Evolutionary conservation across 805 yeast genomes (phyloP).

Genomic region (Lipomyces sp.): DNA sequence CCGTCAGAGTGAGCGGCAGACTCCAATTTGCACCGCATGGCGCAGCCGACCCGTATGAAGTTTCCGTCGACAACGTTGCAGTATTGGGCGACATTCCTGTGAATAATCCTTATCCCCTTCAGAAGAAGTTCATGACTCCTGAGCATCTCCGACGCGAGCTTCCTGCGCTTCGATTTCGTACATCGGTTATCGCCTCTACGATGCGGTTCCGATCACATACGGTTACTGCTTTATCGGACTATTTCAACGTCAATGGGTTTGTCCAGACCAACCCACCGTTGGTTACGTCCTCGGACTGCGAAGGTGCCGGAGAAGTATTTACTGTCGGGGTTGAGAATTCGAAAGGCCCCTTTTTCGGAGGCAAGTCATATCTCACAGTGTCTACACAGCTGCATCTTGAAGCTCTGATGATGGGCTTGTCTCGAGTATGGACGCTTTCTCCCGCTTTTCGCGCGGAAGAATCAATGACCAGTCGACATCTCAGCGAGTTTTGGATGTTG

Average conservation of each 20-base stretch:
- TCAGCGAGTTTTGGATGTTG: slow-evolving; percentile 96
- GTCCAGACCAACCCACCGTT: slow-evolving; percentile 81
- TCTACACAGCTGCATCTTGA: slow-evolving; percentile 92
- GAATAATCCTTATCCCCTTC: slow-evolving; percentile 61
- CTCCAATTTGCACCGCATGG: slow-evolving; percentile 23
- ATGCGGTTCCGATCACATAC: slow-evolving; percentile 70
- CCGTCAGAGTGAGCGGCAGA: slow-evolving; percentile 14
- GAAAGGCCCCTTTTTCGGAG: slow-evolving; percentile 53
- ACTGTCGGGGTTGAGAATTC: slow-evolving; percentile 46
- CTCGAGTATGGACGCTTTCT: slow-evolving; percentile 79
- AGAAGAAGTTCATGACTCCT: slow-evolving; percentile 68
- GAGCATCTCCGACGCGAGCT: slow-evolving; percentile 59
- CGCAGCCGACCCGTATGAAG: slow-evolving; percentile 43
- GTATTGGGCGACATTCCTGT: slow-evolving; percentile 54
- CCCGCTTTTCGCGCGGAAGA: slow-evolving; percentile 95
- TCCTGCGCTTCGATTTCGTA: slow-evolving; percentile 78
- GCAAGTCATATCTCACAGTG: slow-evolving; percentile 72
- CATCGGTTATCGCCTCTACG: slow-evolving; percentile 60
- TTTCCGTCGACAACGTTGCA: slow-evolving; percentile 42
- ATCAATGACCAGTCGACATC: slow-evolving; percentile 85
- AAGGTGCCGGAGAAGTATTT: slow-evolving; percentile 95
- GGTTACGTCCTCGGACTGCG: slow-evolving; percentile 87
- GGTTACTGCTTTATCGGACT: slow-evolving; percentile 52
- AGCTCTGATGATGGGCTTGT: slow-evolving; percentile 66
- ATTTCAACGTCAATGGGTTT: slow-evolving; percentile 55